These are phyloP conservation scores for Abelmoschus esculentus DNA, from an alignment of 345 rosid genomes.

Conservation along the genomic window DNA sequence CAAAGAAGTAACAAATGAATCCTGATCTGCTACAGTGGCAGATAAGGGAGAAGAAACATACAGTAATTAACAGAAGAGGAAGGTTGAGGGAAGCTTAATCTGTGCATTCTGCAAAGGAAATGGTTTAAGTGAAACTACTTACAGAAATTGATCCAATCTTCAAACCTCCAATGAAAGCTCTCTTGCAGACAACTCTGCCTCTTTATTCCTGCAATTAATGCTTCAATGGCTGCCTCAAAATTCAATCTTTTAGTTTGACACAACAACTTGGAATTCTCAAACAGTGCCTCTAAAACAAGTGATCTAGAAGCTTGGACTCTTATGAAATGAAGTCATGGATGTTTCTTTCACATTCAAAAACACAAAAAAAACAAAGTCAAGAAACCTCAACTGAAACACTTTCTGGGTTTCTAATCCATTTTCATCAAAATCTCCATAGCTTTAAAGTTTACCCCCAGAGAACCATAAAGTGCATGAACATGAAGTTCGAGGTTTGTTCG, in stretches of 20 bases:
- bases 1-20: too few species aligned
- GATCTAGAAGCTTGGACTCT: too few species aligned
- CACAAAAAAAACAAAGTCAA: too few species aligned
- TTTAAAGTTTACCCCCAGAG: background rate
- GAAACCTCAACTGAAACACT: conserved; percentile 13
- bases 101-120: background rate
- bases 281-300: too few species aligned
- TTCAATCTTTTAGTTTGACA: too few species aligned
- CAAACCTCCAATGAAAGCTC: background rate
- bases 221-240: background rate
- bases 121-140: background rate
- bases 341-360: too few species aligned
- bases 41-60: too few species aligned
- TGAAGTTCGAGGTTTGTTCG: background rate
- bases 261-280: too few species aligned
- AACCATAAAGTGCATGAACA: background rate
- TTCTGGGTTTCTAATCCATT: background rate
- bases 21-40: background rate
- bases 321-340: too few species aligned
- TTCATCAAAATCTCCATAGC: conserved; percentile 3
- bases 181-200: background rate
- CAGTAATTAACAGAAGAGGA: background rate
- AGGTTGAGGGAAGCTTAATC: background rate
- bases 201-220: background rate
- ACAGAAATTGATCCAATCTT: background rate